A percentile compares a stretch with the other conserved stretches of the same genome.
phyloP scores from a whole-genome alignment of 805 yeast species.

The Metschnikowia kunwiensis region DNA sequence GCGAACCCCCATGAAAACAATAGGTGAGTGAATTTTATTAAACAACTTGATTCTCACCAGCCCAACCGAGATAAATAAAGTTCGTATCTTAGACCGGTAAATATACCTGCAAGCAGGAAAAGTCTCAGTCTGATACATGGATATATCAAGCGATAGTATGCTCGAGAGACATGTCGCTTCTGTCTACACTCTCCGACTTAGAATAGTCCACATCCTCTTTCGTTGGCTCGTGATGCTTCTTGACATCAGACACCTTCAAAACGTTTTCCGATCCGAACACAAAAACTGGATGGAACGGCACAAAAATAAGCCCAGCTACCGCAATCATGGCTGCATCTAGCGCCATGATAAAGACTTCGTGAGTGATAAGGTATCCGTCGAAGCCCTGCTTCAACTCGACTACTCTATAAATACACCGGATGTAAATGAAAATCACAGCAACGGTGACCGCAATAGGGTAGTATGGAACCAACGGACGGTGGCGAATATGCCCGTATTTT shows the following conservation, averaged over 20 bases:
- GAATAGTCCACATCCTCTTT: slow-evolving; percentile 1
- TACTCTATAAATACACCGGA: slow-evolving; percentile 38
- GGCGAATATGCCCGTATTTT: slow-evolving; percentile 24
- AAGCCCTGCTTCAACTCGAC: slow-evolving; percentile 41
- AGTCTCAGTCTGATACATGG: too few species aligned
- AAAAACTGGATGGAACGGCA: slow-evolving; percentile 40
- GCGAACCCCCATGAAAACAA: too few species aligned
- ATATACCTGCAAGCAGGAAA: too few species aligned
- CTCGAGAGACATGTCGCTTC: slow-evolving; percentile 1
- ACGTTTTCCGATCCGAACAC: slow-evolving; percentile 29
- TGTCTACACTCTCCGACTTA: neutral
- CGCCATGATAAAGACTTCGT: slow-evolving; percentile 37
- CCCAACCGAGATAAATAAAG: too few species aligned
- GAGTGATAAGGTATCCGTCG: slow-evolving; percentile 33
- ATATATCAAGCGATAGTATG: neutral
- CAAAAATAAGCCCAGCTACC: slow-evolving; percentile 32
- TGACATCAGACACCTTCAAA: slow-evolving; percentile 13
- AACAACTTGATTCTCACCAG: too few species aligned
- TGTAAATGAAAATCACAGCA: slow-evolving; percentile 33
- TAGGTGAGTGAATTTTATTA: too few species aligned
- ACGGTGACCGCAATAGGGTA: slow-evolving; percentile 34
- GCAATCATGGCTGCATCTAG: slow-evolving; percentile 41
- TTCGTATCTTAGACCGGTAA: too few species aligned
- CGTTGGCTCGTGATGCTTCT: neutral
- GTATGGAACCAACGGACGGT: slow-evolving; percentile 26